Conservation (phyloP, 495 filamentous ascomycete genomes). For the Cercophora samala region DNA sequence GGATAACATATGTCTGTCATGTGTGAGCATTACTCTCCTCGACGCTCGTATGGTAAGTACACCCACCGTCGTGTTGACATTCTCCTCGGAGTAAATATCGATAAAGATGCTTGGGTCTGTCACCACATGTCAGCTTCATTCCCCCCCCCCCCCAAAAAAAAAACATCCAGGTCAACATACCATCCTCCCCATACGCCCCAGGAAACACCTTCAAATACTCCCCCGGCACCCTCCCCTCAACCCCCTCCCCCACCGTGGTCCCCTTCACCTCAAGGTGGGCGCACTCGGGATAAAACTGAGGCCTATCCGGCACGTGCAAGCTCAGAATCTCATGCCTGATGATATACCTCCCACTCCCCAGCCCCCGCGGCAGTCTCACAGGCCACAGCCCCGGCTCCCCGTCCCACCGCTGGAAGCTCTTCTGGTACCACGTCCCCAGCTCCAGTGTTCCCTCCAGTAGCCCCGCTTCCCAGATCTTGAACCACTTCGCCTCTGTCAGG, state of each 20-base stretch:
- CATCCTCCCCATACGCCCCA: constrained; percentile 46
- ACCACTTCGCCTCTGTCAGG: constrained; percentile 43
- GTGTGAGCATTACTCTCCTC: constrained; percentile 16
- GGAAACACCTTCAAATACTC: constrained; percentile 49
- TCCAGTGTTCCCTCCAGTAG: constrained; percentile 45
- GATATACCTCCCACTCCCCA: constrained; percentile 50
- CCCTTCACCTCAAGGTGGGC: constrained; percentile 52
- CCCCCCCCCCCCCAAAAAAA: no score
- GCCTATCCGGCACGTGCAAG: constrained; percentile 50
- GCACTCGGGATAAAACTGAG: constrained; percentile 58
- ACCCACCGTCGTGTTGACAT: constrained; percentile 34
- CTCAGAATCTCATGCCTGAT: constrained; percentile 55
- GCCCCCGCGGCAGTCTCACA: constrained; percentile 44
- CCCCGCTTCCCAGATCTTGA: constrained; percentile 54
- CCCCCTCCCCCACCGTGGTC: constrained; percentile 39
- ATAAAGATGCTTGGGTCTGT: constrained; percentile 52
- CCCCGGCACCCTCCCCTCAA: constrained; percentile 11
- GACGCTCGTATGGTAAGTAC: constrained; percentile 8
- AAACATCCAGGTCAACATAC: constrained; percentile 25
- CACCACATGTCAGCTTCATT: background rate
- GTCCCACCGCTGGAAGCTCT: constrained; percentile 48
- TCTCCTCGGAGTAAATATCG: constrained; percentile 44
- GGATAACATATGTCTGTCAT: constrained; percentile 41
- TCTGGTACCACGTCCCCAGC: constrained; percentile 54
- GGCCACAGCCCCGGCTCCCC: constrained; percentile 46